Evolutionary conservation across 352 stramenopile genomes (phyloP), one percentile per base, ranked within the genome.

Genomic region (Globisporangium recalcitrans): DNA sequence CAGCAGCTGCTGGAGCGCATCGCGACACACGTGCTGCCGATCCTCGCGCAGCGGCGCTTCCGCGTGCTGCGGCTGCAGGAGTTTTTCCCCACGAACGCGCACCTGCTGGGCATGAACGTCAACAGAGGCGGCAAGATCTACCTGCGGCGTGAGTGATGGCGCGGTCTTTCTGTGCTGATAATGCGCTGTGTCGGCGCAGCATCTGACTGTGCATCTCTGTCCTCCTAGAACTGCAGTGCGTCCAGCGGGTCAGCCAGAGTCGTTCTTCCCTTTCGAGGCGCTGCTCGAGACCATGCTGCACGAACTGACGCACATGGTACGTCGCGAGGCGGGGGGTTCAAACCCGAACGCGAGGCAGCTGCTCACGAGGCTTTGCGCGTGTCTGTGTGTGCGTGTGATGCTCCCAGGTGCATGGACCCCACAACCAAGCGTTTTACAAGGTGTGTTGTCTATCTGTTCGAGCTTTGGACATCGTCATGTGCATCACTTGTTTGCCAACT

Each of bases 21-120:
- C 27, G 75, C 78, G 1, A 47, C 32, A 9, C 64, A 80, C 29
- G 81, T 91, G 46, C 61, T 88, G 60, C 79, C 78, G 31, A 82
- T 92, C 34, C 58, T 90, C 34, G 74, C 71, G 3, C 73, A 77
- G 36, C 69, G 77, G 21, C 63, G 66, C 44, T 92, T 86, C 67
- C 71, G 66, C 29, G 83, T 92, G 58, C 69, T 64, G 29, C 59
- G 62, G 4, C 66, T 92, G 52, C 69, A 79, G 42, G 83, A 92
- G 67, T 89, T 91, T 52, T 88, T 87, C 63, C 81, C 81, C n/a
- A 81, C 72, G 46, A 69, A 88, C 58, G 36, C 64, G 22, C 65
- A 72, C 1, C 48, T 92, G 54, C 77, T 91, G 16, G 83, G 83
- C 55, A 91, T 92, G 80, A 92, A 92, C 68, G 78, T 90, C 60